Conservation (phyloP, 2,329 filamentous ascomycete species). For the Xylariaceae sp. region DNA sequence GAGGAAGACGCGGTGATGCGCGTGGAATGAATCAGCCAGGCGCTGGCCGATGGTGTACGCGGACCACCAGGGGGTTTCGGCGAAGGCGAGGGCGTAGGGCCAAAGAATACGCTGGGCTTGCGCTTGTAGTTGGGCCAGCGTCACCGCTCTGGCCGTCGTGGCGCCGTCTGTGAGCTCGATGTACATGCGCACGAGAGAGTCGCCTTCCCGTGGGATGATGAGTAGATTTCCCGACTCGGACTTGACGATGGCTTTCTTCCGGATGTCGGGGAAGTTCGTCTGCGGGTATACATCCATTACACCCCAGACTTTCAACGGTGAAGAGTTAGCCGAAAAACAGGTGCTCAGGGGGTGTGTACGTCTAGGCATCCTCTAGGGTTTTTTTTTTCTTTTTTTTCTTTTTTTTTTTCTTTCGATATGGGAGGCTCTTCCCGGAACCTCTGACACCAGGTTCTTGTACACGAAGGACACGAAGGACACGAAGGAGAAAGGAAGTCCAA, state of each 20-base stretch:
- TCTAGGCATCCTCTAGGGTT: neutral
- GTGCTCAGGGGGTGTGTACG: neutral
- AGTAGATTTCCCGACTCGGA: slow-evolving; percentile 51
- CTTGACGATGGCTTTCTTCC: slow-evolving; percentile 50
- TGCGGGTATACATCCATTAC: slow-evolving; percentile 46
- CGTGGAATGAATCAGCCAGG: slow-evolving; percentile 53
- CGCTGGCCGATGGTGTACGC: slow-evolving; percentile 59
- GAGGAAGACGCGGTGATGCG: slow-evolving; percentile 52
- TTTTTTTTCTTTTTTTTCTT: too few relatives aligned
- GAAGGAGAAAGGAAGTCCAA: neutral
- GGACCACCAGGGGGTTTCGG: slow-evolving; percentile 56
- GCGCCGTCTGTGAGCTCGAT: slow-evolving; percentile 48
- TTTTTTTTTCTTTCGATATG: too few relatives aligned
- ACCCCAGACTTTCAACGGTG: slow-evolving; percentile 13
- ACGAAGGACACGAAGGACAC: too few relatives aligned
- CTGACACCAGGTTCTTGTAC: too few relatives aligned
- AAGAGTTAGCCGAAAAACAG: neutral
- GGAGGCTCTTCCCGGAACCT: too few relatives aligned
- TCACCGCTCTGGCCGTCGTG: slow-evolving; percentile 46
- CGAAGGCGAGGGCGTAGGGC: slow-evolving; percentile 50
- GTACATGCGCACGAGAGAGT: slow-evolving; percentile 55
- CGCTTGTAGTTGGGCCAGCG: slow-evolving; percentile 46
- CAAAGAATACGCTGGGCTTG: slow-evolving; percentile 47
- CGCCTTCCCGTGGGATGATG: slow-evolving; percentile 56
- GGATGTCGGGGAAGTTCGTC: slow-evolving; percentile 58